Conservation (phyloP, 176 grass and related monocot genomes). For the Juncus effusus region DNA sequence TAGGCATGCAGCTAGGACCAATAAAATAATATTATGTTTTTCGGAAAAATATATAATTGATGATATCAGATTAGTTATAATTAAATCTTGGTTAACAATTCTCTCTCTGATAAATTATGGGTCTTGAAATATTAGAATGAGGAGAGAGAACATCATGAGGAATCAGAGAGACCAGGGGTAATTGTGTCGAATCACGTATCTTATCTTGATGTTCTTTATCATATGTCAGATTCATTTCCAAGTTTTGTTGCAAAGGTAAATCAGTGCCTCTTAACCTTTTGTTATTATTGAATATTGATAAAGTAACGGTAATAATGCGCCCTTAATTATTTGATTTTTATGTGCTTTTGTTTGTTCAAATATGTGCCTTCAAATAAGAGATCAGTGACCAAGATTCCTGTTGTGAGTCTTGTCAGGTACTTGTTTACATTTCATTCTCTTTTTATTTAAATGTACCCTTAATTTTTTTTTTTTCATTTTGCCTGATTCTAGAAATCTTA, state of each 20-base stretch:
- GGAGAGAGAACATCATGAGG: conserved; percentile 1
- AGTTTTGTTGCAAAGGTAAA: conserved; percentile 97
- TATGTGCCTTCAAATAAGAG: conserved; percentile 43
- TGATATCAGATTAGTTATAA: too few relatives aligned
- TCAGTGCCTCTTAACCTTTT: conserved; percentile 5
- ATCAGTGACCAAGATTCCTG: conserved; percentile 74
- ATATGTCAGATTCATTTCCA: conserved; percentile 85
- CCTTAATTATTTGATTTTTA: conserved; percentile 23
- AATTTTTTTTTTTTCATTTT: not conserved
- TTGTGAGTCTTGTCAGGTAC: conserved; percentile 96
- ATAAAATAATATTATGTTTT: too few relatives aligned
- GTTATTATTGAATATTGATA: too few relatives aligned
- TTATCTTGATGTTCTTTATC: conserved; percentile 94
- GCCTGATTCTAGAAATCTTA: not conserved
- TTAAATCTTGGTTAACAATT: too few relatives aligned
- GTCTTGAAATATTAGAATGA: too few relatives aligned
- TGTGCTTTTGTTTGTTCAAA: conserved; percentile 25
- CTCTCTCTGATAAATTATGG: too few relatives aligned
- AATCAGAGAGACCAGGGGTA: conserved; percentile 57
- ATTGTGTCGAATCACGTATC: conserved; percentile 92
- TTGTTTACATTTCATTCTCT: not conserved
- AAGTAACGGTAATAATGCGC: too few relatives aligned
- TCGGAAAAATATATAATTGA: too few relatives aligned
- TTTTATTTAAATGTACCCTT: not conserved
- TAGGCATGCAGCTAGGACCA: too few relatives aligned